phyloP scores from a whole-genome alignment of 2,329 filamentous ascomycete species.

The Talaromyces verruculosus region DNA sequence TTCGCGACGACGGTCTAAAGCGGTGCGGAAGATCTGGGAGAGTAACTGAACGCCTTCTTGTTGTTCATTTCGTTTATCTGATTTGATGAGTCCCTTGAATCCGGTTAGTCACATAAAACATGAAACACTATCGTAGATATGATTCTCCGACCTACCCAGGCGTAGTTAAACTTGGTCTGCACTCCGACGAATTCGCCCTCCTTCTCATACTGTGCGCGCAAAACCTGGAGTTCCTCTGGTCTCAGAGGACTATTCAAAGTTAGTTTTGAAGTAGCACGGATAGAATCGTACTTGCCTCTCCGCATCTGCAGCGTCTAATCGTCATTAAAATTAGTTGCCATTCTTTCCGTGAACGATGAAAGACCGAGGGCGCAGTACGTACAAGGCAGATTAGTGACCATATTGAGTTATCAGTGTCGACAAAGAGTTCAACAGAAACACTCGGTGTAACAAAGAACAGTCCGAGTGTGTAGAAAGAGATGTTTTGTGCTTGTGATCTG shows the following conservation, averaged over 20 bases:
- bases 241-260: constrained; percentile 69
- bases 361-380: constrained; percentile 28
- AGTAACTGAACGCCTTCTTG: constrained; percentile 92
- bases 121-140: neutral
- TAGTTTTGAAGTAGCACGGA: neutral
- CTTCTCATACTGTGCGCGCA: constrained; percentile 93
- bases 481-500: constrained; percentile 28
- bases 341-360: constrained; percentile 5
- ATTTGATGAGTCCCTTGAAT: constrained; percentile 87
- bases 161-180: constrained; percentile 99
- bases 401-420: constrained; percentile 25
- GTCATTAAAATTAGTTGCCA: neutral
- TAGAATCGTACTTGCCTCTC: constrained; percentile 67
- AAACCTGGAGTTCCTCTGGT: constrained; percentile 85
- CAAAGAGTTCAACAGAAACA: neutral
- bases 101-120: constrained; percentile 10
- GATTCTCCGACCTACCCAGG: constrained; percentile 70
- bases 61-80: constrained; percentile 76
- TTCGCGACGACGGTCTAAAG: constrained; percentile 89
- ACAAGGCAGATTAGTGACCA: constrained; percentile 54
- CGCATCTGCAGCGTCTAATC: constrained; percentile 87
- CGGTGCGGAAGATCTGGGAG: constrained; percentile 92
- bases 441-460: neutral
- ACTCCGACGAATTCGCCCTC: constrained; percentile 96
- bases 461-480: neutral